Percentiles rank a stretch among this genome's conserved stretches.
Evolutionary conservation across 495 filamentous ascomycete species (phyloP).

Genomic region (Eremomyces bilateralis): DNA sequence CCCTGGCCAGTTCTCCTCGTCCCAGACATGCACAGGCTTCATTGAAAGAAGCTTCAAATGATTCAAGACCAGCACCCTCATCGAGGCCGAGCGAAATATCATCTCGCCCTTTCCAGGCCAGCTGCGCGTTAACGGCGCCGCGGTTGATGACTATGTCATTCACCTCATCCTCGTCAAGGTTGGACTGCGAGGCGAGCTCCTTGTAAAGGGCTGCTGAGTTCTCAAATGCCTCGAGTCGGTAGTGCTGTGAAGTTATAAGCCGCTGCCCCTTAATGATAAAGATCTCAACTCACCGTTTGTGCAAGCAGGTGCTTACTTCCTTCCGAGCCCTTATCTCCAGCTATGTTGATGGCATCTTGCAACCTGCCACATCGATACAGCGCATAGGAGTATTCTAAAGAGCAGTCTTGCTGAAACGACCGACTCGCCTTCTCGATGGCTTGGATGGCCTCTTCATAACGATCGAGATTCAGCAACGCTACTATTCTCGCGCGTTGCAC

Average conservation of each 20-base stretch:
- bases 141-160: slow-evolving; percentile 76
- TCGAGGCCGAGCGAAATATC: too few species aligned
- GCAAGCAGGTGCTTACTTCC: slow-evolving; percentile 47
- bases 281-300: too few species aligned
- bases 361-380: slow-evolving; percentile 69
- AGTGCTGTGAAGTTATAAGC: slow-evolving; percentile 30
- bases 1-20: slow-evolving; percentile 51
- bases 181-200: slow-evolving; percentile 28
- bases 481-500: slow-evolving; percentile 63
- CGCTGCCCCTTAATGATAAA: too few species aligned
- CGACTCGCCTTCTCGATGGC: slow-evolving; percentile 52
- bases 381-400: slow-evolving; percentile 72
- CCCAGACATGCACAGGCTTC: slow-evolving; percentile 72
- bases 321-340: slow-evolving; percentile 22
- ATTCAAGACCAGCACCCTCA: too few species aligned
- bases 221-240: slow-evolving; percentile 65
- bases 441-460: slow-evolving; percentile 71
- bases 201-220: slow-evolving; percentile 48
- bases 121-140: slow-evolving; percentile 58
- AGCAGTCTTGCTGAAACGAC: slow-evolving; percentile 38
- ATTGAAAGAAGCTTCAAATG: slow-evolving; percentile 89
- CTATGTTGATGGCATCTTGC: slow-evolving; percentile 41
- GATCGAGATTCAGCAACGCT: slow-evolving; percentile 80
- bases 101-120: slow-evolving; percentile 67
- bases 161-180: slow-evolving; percentile 39